phyloP scores from a whole-genome alignment of 2,329 filamentous ascomycete species.

The Xylariales sp. region DNA sequence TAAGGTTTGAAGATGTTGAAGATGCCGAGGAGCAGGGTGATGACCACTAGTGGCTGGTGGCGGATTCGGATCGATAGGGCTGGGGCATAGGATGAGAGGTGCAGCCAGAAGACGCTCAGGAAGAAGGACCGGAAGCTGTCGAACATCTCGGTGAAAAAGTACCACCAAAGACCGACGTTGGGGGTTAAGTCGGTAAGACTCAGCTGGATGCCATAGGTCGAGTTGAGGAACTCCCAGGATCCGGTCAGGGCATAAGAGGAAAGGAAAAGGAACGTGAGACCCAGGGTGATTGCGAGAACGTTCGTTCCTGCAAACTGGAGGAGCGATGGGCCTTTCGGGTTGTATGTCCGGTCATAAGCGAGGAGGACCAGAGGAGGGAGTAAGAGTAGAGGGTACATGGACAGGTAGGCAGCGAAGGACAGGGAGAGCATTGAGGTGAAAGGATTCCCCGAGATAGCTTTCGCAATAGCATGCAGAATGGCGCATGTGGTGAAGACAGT shows the following conservation, averaged over 20 bases:
- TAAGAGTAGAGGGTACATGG: slow-evolving; percentile 84
- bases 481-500: slow-evolving; percentile 85
- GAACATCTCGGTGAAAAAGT: slow-evolving; percentile 99
- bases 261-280: slow-evolving; percentile 58
- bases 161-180: slow-evolving; percentile 98
- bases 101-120: slow-evolving; percentile 95
- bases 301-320: slow-evolving; percentile 51
- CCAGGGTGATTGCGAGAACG: slow-evolving; percentile 46
- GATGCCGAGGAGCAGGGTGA: slow-evolving; percentile 80
- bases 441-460: slow-evolving; percentile 69
- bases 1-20: slow-evolving; percentile 97
- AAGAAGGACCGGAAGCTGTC: slow-evolving; percentile 97
- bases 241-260: slow-evolving; percentile 71
- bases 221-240: slow-evolving; percentile 82
- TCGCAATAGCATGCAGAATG: slow-evolving; percentile 77
- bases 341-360: slow-evolving; percentile 63
- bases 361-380: slow-evolving; percentile 78
- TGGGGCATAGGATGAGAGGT: slow-evolving; percentile 83
- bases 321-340: slow-evolving; percentile 29
- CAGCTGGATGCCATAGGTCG: slow-evolving; percentile 90
- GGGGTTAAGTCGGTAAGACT: slow-evolving; percentile 88
- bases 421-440: slow-evolving; percentile 78
- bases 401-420: slow-evolving; percentile 83
- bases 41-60: slow-evolving; percentile 78
- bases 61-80: slow-evolving; percentile 79